These are phyloP conservation scores for Exophiala dermatitidis DNA, from an alignment of 2,329 filamentous ascomycete genomes.

Conservation along the genomic window DNA sequence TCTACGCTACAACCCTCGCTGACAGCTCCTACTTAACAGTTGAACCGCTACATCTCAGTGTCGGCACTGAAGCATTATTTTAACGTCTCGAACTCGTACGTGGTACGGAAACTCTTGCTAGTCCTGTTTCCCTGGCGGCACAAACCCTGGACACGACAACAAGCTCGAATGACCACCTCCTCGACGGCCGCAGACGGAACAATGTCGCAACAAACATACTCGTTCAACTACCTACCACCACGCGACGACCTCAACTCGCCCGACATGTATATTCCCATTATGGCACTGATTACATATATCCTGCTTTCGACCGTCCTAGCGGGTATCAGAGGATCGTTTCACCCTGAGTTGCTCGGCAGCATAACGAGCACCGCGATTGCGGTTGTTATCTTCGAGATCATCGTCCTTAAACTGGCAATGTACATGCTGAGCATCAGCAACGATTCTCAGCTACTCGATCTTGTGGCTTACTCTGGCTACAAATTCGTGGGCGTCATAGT, in stretches of 20 bases:
- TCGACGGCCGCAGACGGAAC: constrained; percentile 49
- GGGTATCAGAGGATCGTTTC: constrained; percentile 81
- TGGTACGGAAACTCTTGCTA: constrained; percentile 83
- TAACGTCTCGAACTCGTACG: constrained; percentile 96
- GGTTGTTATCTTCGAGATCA: constrained; percentile 78
- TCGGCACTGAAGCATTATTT: constrained; percentile 97
- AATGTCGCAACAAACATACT: constrained; percentile 51
- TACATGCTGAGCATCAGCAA: constrained; percentile 92
- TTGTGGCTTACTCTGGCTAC: constrained; percentile 95
- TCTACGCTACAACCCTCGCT: constrained; percentile 6
- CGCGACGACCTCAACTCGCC: constrained; percentile 95
- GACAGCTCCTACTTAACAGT: constrained; percentile 37
- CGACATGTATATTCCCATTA: constrained; percentile 98
- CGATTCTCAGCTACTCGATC: constrained; percentile 83
- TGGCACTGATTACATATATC: constrained; percentile 97
- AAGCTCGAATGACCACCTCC: constrained; percentile 48
- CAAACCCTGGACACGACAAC: constrained; percentile 92
- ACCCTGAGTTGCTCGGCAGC: constrained; percentile 85
- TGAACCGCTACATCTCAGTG: constrained; percentile 82
- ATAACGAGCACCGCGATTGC: constrained; percentile 78
- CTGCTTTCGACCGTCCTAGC: constrained; percentile 85
- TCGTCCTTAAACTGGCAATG: constrained; percentile 84
- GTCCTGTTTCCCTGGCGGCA: constrained; percentile 97
- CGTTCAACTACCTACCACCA: constrained; percentile 68
- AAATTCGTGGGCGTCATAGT: constrained; percentile 97